A percentile compares a stretch with the other conserved stretches of the same genome.
Evolutionary conservation across 2,329 filamentous ascomycete genomes (phyloP).

Genomic region (Beauveria scarabaeidicola): DNA sequence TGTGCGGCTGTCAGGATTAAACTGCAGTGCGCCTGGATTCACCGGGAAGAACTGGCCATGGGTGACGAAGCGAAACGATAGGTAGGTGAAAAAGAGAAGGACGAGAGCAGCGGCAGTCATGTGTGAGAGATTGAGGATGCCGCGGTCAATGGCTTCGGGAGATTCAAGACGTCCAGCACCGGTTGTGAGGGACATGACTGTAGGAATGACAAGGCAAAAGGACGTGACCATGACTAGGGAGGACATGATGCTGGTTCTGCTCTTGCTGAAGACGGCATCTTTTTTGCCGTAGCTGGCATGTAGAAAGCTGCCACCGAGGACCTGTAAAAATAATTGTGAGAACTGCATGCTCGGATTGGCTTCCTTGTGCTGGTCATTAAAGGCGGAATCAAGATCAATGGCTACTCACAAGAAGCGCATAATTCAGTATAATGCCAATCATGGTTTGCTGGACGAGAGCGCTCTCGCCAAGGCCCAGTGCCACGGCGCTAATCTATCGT

Average conservation of each 20-base stretch:
- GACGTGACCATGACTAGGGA: constrained; percentile 15
- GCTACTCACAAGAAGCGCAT: constrained; percentile 8
- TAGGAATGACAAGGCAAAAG: constrained; percentile 14
- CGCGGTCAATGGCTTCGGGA: constrained; percentile 3
- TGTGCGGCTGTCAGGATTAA: constrained; percentile 7
- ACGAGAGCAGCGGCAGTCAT: constrained; percentile 12
- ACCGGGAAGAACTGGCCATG: constrained; percentile 13
- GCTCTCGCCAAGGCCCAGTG: constrained; percentile 1
- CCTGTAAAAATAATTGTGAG: constrained; percentile 1
- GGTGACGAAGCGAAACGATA: constrained; percentile 14
- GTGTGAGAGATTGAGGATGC: constrained; percentile 13
- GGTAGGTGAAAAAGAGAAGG: constrained; percentile 13
- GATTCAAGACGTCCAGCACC: not conserved
- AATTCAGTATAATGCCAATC: constrained; percentile 14
- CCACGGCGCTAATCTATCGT: constrained; percentile 2
- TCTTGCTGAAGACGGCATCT: constrained; percentile 13
- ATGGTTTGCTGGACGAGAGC: constrained; percentile 12
- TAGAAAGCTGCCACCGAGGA: constrained; percentile 14
- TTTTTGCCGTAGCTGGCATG: constrained; percentile 14
- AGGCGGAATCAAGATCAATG: too few relatives aligned
- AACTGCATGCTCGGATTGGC: not conserved
- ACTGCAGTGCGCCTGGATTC: constrained; percentile 5
- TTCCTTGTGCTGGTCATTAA: not conserved
- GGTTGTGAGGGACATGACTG: constrained; percentile 11
- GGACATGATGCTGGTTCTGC: constrained; percentile 14